These are phyloP conservation scores for Ogataea parapolymorpha DNA, from an alignment of 805 yeast species.

Conservation along the genomic window DNA sequence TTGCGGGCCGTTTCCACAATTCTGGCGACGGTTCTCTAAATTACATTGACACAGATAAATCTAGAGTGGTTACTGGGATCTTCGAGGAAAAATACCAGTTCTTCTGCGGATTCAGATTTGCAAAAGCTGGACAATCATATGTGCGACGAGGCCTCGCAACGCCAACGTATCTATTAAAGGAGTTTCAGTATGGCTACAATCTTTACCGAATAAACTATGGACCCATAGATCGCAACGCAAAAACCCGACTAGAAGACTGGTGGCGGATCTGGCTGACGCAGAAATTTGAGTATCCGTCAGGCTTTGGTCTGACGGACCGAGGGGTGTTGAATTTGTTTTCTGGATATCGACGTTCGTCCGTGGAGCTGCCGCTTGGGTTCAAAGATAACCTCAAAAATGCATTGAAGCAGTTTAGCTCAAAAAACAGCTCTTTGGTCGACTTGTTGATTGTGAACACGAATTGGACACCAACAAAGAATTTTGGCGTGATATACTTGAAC, in stretches of 20 bases:
- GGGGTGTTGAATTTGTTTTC: conserved; percentile 33
- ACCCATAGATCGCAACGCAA: conserved; percentile 16
- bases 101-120: conserved; percentile 27
- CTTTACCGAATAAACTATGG: conserved; percentile 36
- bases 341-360: conserved; percentile 30
- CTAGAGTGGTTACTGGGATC: conserved; percentile 31
- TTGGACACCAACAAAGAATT: conserved; percentile 31
- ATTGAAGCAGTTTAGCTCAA: conserved; percentile 12
- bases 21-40: conserved; percentile 1
- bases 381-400: conserved; percentile 25
- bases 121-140: conserved; percentile 14
- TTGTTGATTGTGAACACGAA: conserved; percentile 27
- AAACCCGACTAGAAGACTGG: conserved; percentile 30
- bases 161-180: conserved; percentile 32
- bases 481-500: conserved; percentile 29
- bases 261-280: conserved; percentile 36
- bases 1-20: conserved; percentile 23
- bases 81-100: conserved; percentile 34
- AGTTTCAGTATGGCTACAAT: conserved; percentile 31
- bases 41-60: conserved; percentile 32
- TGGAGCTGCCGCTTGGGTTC: conserved; percentile 30
- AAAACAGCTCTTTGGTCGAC: conserved; percentile 19
- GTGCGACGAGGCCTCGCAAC: conserved; percentile 29
- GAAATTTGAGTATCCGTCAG: conserved; percentile 25
- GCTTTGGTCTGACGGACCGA: conserved; percentile 28